Evolutionary conservation across 306 rosid species (phyloP), one percentile per base, ranked within the genome.

Genomic region (Hylodesmum podocarpum): DNA sequence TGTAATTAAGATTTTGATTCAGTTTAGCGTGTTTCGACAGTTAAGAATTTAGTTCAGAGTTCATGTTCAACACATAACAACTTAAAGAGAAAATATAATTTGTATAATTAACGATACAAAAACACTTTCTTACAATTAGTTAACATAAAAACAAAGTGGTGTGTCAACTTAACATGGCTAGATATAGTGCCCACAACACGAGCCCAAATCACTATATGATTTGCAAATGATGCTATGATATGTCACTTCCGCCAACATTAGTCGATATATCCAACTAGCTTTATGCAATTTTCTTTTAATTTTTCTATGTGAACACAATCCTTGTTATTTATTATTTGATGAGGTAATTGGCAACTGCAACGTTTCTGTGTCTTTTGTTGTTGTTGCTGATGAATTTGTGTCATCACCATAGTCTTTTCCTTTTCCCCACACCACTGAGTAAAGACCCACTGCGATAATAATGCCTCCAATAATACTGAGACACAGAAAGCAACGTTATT

Each of bases 381-480:
- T 39, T 36, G 46, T 0, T 55, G 70, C 8, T 11, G 59, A 29
- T 24, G 66, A 40, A n/a, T n/a, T n/a, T 4, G 64, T 14, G 62
- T 44, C 39, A 21, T 40, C 36, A 5, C 51, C 19, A 6, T 84
- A 41, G 61, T 92, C 97, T 72, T 88, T 88, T 70, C 85, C 79
- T 79, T 92, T 92, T 1, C 96, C 96, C 97, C 96, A 90, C 76
- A 90, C 93, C 41, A 92, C 96, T 6, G 87, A 51, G 67, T 90
- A 90, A 9, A 88, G 92, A 14, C 96, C 96, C 41, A 86, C 46
- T 43, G 91, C 87, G n/a, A 92, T 90, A 27, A 87, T 61, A 7
- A 85, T 58, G 40, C 82, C 91, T 72, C 96, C 94, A 76, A 90
- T 76, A 7, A 90, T 49, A 36, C 96, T 92, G 67, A 6, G 3